phyloP scores from a whole-genome alignment of 2,329 filamentous ascomycete species.

The Shiraia sp. region DNA sequence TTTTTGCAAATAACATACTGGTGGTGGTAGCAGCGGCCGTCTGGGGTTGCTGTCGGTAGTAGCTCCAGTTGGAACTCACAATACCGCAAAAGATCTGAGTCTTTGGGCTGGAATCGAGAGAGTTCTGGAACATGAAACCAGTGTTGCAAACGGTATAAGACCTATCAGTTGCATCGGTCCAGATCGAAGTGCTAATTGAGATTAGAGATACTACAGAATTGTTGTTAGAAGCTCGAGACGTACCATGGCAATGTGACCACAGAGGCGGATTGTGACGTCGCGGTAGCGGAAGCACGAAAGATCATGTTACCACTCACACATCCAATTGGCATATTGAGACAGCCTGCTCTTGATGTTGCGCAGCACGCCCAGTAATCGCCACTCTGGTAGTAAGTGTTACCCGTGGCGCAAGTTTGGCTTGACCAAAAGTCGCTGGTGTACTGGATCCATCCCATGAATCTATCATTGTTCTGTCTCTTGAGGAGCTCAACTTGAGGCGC shows the following conservation, averaged over 20 bases:
- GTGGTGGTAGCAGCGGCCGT: conserved; percentile 15
- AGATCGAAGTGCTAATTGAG: conserved; percentile 15
- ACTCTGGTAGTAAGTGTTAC: conserved; percentile 24
- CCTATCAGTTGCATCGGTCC: conserved; percentile 13
- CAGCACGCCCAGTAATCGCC: conserved; percentile 27
- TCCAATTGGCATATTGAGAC: conserved; percentile 20
- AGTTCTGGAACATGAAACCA: conserved; percentile 34
- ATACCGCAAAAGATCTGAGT: conserved; percentile 36
- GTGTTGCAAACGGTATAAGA: conserved; percentile 34
- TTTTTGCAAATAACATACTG: neutral
- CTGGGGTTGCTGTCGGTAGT: conserved; percentile 28
- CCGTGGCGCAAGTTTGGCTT: conserved; percentile 16
- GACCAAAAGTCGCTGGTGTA: conserved; percentile 14
- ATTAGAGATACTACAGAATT: neutral
- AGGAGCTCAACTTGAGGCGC: conserved; percentile 27
- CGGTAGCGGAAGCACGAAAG: conserved; percentile 12
- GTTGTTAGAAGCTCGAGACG: neutral
- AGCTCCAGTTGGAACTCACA: conserved; percentile 26
- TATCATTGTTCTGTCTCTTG: conserved; percentile 26
- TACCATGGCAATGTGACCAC: conserved; percentile 14
- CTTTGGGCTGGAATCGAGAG: conserved; percentile 28
- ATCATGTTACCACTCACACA: conserved; percentile 29
- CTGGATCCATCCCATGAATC: conserved; percentile 30
- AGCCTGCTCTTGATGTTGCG: conserved; percentile 21
- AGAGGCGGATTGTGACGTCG: conserved; percentile 8